These are phyloP conservation scores for Porphyridium purpureum DNA, from an alignment of 23 red algal species.

Conservation along the genomic window DNA sequence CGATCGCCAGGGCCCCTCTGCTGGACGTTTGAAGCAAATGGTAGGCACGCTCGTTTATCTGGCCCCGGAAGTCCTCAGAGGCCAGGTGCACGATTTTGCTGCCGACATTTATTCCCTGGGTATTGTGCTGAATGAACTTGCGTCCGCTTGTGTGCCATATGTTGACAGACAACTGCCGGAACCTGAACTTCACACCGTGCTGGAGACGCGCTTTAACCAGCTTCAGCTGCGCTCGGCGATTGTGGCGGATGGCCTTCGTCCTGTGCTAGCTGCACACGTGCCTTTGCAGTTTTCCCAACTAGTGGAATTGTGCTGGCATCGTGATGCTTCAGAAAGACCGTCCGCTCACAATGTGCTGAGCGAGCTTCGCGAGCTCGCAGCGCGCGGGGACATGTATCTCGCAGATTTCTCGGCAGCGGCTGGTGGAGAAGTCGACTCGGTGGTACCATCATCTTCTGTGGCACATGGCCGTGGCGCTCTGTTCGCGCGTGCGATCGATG, in stretches of 20 bases:
- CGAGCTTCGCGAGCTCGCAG: slow-evolving; percentile 4
- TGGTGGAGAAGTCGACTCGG: slow-evolving; percentile 3
- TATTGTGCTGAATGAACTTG: slow-evolving; percentile 78
- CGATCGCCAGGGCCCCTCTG: slow-evolving; percentile 47
- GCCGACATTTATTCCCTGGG: slow-evolving; percentile 88
- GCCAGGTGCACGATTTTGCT: slow-evolving; percentile 27
- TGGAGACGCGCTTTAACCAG: slow-evolving; percentile 98
- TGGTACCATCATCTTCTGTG: too few species aligned
- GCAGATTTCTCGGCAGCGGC: slow-evolving; percentile 22
- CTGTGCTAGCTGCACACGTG: slow-evolving; percentile 29
- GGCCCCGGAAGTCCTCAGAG: slow-evolving; percentile 79
- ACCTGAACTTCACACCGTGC: slow-evolving; percentile 84
- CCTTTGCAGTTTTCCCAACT: slow-evolving; percentile 44
- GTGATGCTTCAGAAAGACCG: slow-evolving; percentile 42
- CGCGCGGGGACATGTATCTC: slow-evolving; percentile 15
- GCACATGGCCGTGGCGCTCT: too few species aligned
- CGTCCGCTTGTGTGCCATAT: slow-evolving; percentile 64
- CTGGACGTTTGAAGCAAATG: slow-evolving; percentile 78
- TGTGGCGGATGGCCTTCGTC: slow-evolving; percentile 63
- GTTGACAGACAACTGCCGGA: slow-evolving; percentile 72
- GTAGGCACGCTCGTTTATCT: slow-evolving; percentile 94
- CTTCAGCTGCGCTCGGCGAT: slow-evolving; percentile 61
- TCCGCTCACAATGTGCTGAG: slow-evolving; percentile 24
- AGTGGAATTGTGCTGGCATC: slow-evolving; percentile 51
- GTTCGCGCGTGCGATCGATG: too few species aligned